phyloP scores from a whole-genome alignment of 1,284 basidiomycete genomes.

The Moniliella sp. region DNA sequence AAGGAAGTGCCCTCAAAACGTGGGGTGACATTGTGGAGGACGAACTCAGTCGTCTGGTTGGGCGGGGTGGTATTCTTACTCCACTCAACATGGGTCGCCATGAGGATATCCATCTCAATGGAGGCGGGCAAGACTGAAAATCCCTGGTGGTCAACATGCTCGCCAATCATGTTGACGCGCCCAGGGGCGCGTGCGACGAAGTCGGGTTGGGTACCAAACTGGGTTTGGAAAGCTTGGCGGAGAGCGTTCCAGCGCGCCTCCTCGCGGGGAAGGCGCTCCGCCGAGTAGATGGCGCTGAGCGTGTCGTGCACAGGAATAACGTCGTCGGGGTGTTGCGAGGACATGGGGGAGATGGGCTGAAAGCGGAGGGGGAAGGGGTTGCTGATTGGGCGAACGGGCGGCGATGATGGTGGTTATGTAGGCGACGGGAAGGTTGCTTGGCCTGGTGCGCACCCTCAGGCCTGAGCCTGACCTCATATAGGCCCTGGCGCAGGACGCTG shows the following conservation, averaged over 20 bases:
- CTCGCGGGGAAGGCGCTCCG: constrained; percentile 8
- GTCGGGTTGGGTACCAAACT: constrained; percentile 8
- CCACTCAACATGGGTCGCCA: constrained; percentile 16
- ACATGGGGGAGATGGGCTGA: no score
- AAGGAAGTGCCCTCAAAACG: constrained; percentile 14
- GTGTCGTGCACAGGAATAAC: constrained; percentile 14
- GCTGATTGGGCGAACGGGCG: no score
- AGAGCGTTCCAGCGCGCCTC: constrained; percentile 14
- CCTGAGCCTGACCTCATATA: no score
- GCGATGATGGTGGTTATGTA: no score
- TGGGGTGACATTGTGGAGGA: constrained; percentile 15
- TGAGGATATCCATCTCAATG: constrained; percentile 30
- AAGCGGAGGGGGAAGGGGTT: no score
- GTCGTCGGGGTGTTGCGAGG: constrained; percentile 8
- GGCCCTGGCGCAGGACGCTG: no score
- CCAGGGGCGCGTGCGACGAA: constrained; percentile 31
- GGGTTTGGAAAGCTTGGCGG: constrained; percentile 6
- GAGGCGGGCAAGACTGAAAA: constrained; percentile 29
- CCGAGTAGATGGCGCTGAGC: constrained; percentile 18
- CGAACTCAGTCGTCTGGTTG: no score
- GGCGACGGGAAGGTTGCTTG: no score
- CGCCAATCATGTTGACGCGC: constrained; percentile 29
- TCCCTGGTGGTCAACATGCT: constrained; percentile 28
- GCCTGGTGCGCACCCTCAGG: no score
- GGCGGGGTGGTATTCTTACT: constrained; percentile 4